Evolutionary conservation across 805 yeast genomes (phyloP), one percentile per base, ranked within the genome.

Genomic region (Candida koratica): DNA sequence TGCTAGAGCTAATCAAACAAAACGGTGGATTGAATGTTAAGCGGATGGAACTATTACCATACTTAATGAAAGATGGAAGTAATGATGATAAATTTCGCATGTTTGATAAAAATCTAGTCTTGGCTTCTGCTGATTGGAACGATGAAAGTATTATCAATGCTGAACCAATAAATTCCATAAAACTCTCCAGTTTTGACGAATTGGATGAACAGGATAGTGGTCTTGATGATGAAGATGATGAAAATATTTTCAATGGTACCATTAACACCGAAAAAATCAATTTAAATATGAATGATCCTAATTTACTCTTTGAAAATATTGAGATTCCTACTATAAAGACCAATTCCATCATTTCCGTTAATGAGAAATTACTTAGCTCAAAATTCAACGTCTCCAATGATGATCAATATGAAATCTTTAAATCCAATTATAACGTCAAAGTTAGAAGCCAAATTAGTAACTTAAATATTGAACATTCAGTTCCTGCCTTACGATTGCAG

Each of bases 401-500:
- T 58, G 73, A 75, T 28, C 84, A 82, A 28, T 93, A 93, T 57
- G 95, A 86, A 39, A 61, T 82, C 36, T 67, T 93, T 46, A 84
- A 83, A 52, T 84, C 79, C 39, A 89, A 87, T 51, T 88, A 89
- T 56, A 95, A 88, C 55, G 79, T 94, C 25, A 90, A 86, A 65
- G 85, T 90, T 24, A 79, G 98, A 56, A 79, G 96, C 2, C 94
- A 95, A 5, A 79, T 93, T 50, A 95, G 97, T 29, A 86, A 90
- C 47, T 69, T 93, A 44, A 81, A 77, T 34, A 88, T 93, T 44
- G 97, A 93, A 51, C 98, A 93, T 57, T 77, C 97, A 0, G 71
- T 79, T 48, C 95, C 96, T 1, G 97, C 98, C 0, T 52, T 78
- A 17, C 71, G 93, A 33, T 67, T 93, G 32, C 98, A 93, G 61